Conservation (phyloP, 176 grass and related monocot species). For the Oryza officinalis region DNA sequence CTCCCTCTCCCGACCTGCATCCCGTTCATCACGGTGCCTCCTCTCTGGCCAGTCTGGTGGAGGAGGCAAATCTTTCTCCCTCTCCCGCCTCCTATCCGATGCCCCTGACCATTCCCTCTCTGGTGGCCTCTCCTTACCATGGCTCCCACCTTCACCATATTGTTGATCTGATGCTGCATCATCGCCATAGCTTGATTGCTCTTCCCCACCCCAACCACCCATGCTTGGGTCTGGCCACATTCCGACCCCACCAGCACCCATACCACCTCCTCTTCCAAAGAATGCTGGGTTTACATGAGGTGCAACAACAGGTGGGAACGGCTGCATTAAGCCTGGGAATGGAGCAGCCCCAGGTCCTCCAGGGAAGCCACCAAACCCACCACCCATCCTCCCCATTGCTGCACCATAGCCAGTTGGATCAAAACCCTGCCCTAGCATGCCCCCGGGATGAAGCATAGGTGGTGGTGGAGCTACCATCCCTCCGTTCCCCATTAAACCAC, state of each 20-base stretch:
- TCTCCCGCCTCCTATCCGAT: conserved; percentile 65
- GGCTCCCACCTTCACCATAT: conserved; percentile 65
- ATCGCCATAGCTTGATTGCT: conserved; percentile 82
- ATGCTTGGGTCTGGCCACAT: conserved; percentile 81
- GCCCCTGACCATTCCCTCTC: conserved; percentile 68
- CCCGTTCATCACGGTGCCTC: conserved; percentile 67
- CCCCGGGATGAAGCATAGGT: conserved; percentile 60
- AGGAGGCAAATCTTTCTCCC: conserved; percentile 66
- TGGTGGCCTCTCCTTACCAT: conserved; percentile 70
- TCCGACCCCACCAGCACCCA: conserved; percentile 50
- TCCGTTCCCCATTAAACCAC: conserved; percentile 65
- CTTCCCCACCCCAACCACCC: conserved; percentile 76
- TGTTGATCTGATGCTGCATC: conserved; percentile 87
- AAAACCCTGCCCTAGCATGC: conserved; percentile 75
- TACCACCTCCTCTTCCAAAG: conserved; percentile 66
- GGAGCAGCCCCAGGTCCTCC: conserved; percentile 57
- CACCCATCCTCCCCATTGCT: conserved; percentile 82
- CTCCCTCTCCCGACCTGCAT: conserved; percentile 50
- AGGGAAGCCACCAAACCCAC: conserved; percentile 70
- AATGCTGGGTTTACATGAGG: conserved; percentile 84
- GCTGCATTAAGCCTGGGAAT: conserved; percentile 74
- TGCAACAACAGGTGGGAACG: conserved; percentile 72
- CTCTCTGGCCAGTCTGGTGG: conserved; percentile 55
- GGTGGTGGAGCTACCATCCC: conserved; percentile 60
- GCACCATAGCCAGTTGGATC: conserved; percentile 78